Percentiles rank a stretch among this genome's conserved stretches.
phyloP scores from a whole-genome alignment of 306 rosid species.

The Cicer bijugum region DNA sequence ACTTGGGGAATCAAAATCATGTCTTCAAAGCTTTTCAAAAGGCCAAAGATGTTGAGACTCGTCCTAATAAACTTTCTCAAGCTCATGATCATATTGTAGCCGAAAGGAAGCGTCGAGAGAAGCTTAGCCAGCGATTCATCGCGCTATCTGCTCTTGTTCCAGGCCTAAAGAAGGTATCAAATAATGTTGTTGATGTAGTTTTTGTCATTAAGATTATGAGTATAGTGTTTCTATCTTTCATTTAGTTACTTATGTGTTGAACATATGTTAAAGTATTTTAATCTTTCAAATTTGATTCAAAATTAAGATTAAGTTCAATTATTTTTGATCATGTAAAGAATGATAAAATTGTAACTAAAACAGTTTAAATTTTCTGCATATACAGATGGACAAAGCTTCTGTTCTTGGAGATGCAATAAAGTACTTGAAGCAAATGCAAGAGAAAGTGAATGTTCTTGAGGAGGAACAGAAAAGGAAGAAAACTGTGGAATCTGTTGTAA shows the following conservation, averaged over 20 bases:
- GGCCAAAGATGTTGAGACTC: slow-evolving; percentile 48
- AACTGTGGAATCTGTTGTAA: slow-evolving; percentile 71
- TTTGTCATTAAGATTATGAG: slow-evolving; percentile 7
- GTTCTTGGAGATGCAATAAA: slow-evolving; percentile 94
- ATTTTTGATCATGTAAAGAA: no score
- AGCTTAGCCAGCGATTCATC: slow-evolving; percentile 86
- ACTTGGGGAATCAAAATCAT: slow-evolving; percentile 52
- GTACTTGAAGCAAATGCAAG: slow-evolving; percentile 87
- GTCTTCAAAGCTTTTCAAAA: slow-evolving; percentile 52
- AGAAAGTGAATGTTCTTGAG: slow-evolving; percentile 75
- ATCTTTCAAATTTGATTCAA: no score
- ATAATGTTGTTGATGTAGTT: not conserved
- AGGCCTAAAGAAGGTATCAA: slow-evolving; percentile 82
- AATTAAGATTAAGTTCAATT: no score
- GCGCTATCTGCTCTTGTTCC: slow-evolving; percentile 93
- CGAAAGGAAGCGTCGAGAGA: slow-evolving; percentile 87
- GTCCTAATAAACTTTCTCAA: slow-evolving; percentile 59
- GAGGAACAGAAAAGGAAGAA: slow-evolving; percentile 73
- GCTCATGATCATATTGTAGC: slow-evolving; percentile 85
- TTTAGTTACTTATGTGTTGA: not conserved
- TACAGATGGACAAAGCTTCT: slow-evolving; percentile 96
- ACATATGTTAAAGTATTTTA: not conserved
- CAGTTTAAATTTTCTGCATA: not conserved
- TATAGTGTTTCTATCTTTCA: not conserved
- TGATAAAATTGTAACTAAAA: no score